Conservation (phyloP, 805 yeast genomes). For the Blastobotrys muscicola region DNA sequence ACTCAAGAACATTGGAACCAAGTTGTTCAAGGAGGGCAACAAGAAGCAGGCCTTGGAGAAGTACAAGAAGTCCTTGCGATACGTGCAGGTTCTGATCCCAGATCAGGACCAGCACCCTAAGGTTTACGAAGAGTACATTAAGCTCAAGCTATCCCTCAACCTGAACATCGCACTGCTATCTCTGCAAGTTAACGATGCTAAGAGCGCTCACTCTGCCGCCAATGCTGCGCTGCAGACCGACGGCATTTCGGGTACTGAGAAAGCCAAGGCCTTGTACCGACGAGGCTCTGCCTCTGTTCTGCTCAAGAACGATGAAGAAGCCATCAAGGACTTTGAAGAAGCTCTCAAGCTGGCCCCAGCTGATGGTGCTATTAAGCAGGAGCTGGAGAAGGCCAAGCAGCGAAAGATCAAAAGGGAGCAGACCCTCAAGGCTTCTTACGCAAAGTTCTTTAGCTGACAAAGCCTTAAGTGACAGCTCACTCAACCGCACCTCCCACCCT, state of each 20-base stretch:
- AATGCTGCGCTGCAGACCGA: constrained; percentile 54
- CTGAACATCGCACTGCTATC: constrained; percentile 71
- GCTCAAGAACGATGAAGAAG: constrained; percentile 59
- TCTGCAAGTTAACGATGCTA: constrained; percentile 49
- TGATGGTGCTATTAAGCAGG: constrained; percentile 63
- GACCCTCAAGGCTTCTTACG: constrained; percentile 31
- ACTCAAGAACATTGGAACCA: constrained; percentile 73
- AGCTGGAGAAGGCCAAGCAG: constrained; percentile 49
- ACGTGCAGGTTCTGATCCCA: constrained; percentile 65
- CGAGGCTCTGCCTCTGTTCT: constrained; percentile 66
- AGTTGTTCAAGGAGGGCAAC: constrained; percentile 57
- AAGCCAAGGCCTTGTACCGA: constrained; percentile 80
- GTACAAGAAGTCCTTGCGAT: constrained; percentile 63
- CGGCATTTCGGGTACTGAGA: constrained; percentile 50
- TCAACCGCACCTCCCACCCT: too few relatives aligned
- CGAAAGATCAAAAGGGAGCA: constrained; percentile 45
- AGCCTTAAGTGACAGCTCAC: too few relatives aligned
- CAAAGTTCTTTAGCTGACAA: constrained; percentile 29
- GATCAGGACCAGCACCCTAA: constrained; percentile 32
- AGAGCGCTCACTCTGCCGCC: constrained; percentile 49
- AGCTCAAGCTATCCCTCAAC: constrained; percentile 52
- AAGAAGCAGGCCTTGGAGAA: constrained; percentile 49
- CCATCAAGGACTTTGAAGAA: constrained; percentile 52
- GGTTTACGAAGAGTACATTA: constrained; percentile 41
- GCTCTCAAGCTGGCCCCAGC: constrained; percentile 58